Conservation (phyloP, 371 early-diverging fungal genomes). For the Lichtheimia ramosa region DNA sequence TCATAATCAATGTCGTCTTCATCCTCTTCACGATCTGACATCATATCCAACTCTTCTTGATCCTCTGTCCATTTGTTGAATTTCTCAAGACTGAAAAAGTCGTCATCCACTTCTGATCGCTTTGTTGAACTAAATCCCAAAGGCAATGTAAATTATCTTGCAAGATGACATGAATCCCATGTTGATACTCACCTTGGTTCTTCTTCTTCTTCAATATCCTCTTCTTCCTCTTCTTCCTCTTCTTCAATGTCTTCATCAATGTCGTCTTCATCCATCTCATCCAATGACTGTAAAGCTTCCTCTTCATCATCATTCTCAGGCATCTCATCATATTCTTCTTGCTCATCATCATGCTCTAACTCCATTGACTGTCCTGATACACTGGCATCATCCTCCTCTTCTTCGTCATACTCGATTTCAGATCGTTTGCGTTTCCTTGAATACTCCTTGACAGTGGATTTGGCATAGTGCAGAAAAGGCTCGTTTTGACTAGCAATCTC, state of each 20-base stretch:
- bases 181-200: conserved; percentile 3
- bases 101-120: conserved; percentile 64
- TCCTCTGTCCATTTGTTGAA: conserved; percentile 67
- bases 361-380: conserved; percentile 29
- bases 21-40: conserved; percentile 42
- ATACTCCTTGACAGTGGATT: conserved; percentile 39
- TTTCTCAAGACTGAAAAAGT: conserved; percentile 63
- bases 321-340: conserved; percentile 9
- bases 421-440: conserved; percentile 13
- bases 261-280: conserved; percentile 13
- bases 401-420: conserved; percentile 20
- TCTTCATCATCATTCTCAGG: conserved; percentile 23
- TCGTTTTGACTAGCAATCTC: conserved; percentile 84
- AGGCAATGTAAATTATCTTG: not conserved
- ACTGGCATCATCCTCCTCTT: conserved; percentile 27
- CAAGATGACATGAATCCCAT: not conserved
- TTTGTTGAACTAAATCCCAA: conserved; percentile 18
- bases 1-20: conserved; percentile 57
- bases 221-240: conserved; percentile 2
- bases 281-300: conserved; percentile 34
- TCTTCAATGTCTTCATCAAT: conserved; percentile 8
- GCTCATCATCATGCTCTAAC: conserved; percentile 22
- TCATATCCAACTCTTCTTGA: conserved; percentile 55
- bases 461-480: conserved; percentile 72
- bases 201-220: conserved; percentile 6